These are phyloP conservation scores for Kwoniella sp. DNA, from an alignment of 768 basidiomycete genomes.

Conservation along the genomic window DNA sequence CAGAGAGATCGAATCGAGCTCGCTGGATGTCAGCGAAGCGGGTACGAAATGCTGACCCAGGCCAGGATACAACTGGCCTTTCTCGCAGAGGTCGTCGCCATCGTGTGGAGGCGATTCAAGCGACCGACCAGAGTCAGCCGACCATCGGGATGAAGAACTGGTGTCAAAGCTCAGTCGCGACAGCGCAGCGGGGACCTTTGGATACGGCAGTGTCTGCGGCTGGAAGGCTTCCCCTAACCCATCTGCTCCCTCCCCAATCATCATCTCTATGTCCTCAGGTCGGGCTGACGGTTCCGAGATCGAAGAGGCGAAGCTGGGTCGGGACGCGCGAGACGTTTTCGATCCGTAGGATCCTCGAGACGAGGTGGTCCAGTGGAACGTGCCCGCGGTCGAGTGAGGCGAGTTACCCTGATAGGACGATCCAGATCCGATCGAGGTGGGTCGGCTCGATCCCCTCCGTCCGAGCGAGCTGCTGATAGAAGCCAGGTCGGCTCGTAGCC, in stretches of 20 bases:
- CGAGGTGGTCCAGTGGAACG: constrained; percentile 12
- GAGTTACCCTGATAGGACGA: not conserved
- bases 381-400: not conserved
- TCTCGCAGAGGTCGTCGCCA: no score
- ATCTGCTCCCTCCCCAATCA: no score
- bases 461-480: not conserved
- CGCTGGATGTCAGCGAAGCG: no score
- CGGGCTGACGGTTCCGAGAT: no score
- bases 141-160: constrained; percentile 6
- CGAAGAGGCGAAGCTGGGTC: no score
- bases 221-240: constrained; percentile 12
- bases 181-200: constrained; percentile 5
- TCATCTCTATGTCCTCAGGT: no score
- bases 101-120: no score
- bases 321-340: no score
- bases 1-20: not conserved
- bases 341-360: constrained; percentile 6
- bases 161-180: constrained; percentile 8
- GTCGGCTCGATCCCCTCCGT: not conserved
- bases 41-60: no score
- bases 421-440: not conserved
- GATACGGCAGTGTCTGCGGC: constrained; percentile 13
- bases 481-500: constrained; percentile 4
- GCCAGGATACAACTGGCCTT: no score
- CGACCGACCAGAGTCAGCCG: no score